phyloP scores from a whole-genome alignment of 2,329 filamentous ascomycete genomes.

The Didymella keratinophila region DNA sequence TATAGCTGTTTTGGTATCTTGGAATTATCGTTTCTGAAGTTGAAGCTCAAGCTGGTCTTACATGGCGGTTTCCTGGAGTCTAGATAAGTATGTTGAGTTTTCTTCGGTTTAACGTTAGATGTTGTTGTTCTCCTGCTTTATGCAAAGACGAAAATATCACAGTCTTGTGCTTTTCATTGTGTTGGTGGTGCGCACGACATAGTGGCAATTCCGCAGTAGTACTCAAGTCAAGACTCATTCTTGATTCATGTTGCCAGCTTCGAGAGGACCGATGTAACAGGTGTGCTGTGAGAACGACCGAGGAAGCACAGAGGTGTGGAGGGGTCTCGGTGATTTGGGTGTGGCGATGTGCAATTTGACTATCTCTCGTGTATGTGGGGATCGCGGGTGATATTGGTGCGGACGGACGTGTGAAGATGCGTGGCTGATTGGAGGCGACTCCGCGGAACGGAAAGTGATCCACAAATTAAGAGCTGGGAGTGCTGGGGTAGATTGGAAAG shows the following conservation, averaged over 20 bases:
- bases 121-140: no score
- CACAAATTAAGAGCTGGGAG: background rate
- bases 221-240: background rate
- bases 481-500: background rate
- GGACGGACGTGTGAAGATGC: background rate
- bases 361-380: background rate
- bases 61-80: no score
- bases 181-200: no score
- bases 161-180: no score
- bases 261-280: background rate
- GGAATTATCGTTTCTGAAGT: no score
- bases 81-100: no score
- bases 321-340: background rate
- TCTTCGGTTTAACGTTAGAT: no score
- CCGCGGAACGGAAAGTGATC: background rate
- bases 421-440: background rate
- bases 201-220: background rate
- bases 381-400: background rate
- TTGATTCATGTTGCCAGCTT: background rate
- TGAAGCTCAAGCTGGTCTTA: no score
- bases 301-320: background rate
- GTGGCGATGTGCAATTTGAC: conserved; percentile 4
- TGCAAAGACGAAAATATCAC: no score
- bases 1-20: no score
- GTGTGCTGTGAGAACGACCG: background rate